Conservation (phyloP, 148 eudicot species). For the Nyssa sinensis region DNA sequence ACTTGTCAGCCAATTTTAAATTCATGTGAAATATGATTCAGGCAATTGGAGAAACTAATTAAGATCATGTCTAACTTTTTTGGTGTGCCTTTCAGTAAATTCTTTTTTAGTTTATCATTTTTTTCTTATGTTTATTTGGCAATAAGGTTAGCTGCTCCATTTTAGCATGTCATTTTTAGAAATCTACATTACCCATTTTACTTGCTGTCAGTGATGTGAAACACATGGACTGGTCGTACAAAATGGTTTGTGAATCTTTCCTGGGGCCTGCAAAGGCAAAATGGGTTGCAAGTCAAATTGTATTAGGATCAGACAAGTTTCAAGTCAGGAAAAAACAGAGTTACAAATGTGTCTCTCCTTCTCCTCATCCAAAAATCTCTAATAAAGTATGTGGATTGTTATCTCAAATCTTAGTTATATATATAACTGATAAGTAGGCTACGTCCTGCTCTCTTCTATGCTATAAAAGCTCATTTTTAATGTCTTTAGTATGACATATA, state of each 20-base stretch:
- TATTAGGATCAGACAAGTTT: neutral
- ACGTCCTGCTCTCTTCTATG: neutral
- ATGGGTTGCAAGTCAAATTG: neutral
- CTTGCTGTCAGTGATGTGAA: neutral
- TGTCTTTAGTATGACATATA: neutral
- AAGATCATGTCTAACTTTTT: neutral
- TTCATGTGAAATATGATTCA: no score
- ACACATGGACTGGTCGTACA: neutral
- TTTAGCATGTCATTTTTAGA: neutral
- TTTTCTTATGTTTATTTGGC: neutral
- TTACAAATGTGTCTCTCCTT: neutral
- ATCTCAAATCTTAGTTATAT: no score
- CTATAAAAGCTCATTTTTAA: no score
- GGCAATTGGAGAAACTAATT: no score
- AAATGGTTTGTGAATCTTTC: neutral
- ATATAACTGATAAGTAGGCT: no score
- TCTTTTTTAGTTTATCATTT: no score
- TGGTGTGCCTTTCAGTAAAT: neutral
- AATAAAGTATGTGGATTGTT: neutral
- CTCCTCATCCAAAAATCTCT: neutral
- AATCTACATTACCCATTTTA: neutral
- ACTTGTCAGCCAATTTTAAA: no score
- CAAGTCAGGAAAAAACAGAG: neutral
- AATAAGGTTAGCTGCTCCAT: neutral
- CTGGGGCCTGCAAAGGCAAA: neutral